These are phyloP conservation scores for Tritrichomonas foetus DNA, from an alignment of 208 protist genomes.

Conservation along the genomic window DNA sequence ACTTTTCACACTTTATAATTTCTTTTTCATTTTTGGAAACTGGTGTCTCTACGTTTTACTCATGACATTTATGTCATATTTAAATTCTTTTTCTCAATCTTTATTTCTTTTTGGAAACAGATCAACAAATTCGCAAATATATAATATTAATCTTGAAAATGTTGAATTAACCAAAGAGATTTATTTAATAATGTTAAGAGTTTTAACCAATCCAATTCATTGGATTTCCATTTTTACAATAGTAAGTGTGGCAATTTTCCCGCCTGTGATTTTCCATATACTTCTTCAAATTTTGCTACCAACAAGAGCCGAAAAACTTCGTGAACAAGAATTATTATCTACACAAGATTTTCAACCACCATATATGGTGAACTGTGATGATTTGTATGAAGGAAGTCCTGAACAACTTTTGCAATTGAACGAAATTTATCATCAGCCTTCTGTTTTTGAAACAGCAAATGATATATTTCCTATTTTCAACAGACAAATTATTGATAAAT, in stretches of 20 bases:
- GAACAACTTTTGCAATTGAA: neutral
- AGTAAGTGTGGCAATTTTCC: neutral
- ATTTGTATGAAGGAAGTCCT: no score
- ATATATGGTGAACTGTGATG: no score
- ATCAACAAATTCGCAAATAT: neutral
- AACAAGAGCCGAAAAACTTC: neutral
- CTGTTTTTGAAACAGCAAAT: no score
- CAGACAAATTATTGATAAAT: no score
- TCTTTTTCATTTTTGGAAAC: neutral
- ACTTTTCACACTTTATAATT: neutral
- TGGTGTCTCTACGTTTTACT: neutral
- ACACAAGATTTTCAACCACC: no score
- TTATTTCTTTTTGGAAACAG: no score
- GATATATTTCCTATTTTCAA: no score
- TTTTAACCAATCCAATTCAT: neutral
- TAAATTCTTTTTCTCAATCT: no score
- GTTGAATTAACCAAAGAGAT: neutral
- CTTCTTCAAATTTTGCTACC: neutral
- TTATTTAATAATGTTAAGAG: neutral
- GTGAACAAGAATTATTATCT: neutral
- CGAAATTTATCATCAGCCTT: neutral
- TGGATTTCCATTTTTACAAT: neutral
- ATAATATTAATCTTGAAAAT: neutral
- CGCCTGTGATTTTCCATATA: neutral
- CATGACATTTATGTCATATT: no score